Percentiles rank a stretch among this genome's conserved stretches.
These are phyloP conservation scores for Zostera marina DNA, from an alignment of 116 monocot genomes.

Conservation along the genomic window DNA sequence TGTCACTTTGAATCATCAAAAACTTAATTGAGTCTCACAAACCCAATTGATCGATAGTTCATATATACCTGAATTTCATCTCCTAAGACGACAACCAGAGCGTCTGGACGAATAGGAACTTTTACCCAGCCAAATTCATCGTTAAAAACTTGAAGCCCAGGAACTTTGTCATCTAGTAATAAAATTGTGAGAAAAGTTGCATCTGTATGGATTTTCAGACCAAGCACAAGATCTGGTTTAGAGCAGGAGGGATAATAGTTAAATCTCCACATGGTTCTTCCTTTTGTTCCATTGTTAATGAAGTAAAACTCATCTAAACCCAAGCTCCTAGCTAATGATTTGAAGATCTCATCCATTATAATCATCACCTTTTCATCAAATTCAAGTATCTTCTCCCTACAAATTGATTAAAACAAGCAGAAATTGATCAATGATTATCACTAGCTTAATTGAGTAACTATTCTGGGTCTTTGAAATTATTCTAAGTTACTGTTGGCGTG, in stretches of 20 bases:
- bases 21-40: no score
- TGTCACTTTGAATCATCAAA: no score
- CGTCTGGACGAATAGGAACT: constrained; percentile 23
- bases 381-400: constrained; percentile 3
- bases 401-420: constrained; percentile 1
- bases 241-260: constrained; percentile 46
- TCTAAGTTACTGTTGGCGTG: no score
- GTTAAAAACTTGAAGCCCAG: constrained; percentile 43
- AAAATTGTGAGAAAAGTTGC: constrained; percentile 10
- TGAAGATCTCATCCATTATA: constrained; percentile 11
- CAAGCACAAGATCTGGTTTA: constrained; percentile 43
- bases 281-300: constrained; percentile 14
- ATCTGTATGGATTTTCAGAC: constrained; percentile 48
- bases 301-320: constrained; percentile 35
- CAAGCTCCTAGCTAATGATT: constrained; percentile 25
- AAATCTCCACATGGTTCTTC: constrained; percentile 24
- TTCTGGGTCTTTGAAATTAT: no score
- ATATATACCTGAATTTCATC: constrained; percentile 44
- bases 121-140: constrained; percentile 29
- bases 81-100: constrained; percentile 42
- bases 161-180: constrained; percentile 4
- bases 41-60: no score
- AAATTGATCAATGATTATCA: no score
- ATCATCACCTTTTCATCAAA: not conserved
- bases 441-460: no score